These are phyloP conservation scores for Ogataea polymorpha DNA, from an alignment of 805 yeast genomes.

Conservation along the genomic window DNA sequence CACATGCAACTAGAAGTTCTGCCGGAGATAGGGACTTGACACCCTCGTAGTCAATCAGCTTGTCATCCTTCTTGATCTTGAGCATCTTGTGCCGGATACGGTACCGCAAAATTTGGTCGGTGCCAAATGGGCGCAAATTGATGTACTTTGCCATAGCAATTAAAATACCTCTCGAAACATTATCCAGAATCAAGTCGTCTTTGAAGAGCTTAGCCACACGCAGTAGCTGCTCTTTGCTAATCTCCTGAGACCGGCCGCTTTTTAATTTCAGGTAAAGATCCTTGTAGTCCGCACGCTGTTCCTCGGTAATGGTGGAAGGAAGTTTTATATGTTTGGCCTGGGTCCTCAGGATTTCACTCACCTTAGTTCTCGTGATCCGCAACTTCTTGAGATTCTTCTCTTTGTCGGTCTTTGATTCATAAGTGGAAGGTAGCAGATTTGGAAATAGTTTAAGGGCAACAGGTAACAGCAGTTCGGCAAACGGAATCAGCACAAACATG, in stretches of 20 bases:
- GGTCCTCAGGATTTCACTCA: constrained; percentile 57
- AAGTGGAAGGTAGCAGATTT: constrained; percentile 88
- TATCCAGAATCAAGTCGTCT: constrained; percentile 90
- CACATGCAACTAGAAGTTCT: constrained; percentile 87
- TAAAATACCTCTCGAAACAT: constrained; percentile 84
- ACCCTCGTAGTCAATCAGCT: constrained; percentile 88
- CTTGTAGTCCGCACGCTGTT: constrained; percentile 71
- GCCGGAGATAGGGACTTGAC: constrained; percentile 74
- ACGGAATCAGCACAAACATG: constrained; percentile 84
- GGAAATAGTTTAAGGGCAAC: constrained; percentile 88
- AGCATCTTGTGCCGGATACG: constrained; percentile 87
- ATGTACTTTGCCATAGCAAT: constrained; percentile 91
- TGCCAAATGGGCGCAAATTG: constrained; percentile 87
- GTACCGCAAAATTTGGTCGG: constrained; percentile 83
- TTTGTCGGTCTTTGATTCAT: constrained; percentile 59
- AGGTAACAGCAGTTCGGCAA: constrained; percentile 91
- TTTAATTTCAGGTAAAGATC: constrained; percentile 66
- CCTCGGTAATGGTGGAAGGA: constrained; percentile 60
- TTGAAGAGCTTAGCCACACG: constrained; percentile 86
- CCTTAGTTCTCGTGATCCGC: constrained; percentile 58
- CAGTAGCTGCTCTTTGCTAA: constrained; percentile 61
- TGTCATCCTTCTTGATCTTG: constrained; percentile 86
- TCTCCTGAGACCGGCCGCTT: constrained; percentile 12
- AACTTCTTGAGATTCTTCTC: constrained; percentile 53
- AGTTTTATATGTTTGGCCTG: constrained; percentile 75